Evolutionary conservation across 768 basidiomycete species (phyloP).

Genomic region (Auricularia sp.): DNA sequence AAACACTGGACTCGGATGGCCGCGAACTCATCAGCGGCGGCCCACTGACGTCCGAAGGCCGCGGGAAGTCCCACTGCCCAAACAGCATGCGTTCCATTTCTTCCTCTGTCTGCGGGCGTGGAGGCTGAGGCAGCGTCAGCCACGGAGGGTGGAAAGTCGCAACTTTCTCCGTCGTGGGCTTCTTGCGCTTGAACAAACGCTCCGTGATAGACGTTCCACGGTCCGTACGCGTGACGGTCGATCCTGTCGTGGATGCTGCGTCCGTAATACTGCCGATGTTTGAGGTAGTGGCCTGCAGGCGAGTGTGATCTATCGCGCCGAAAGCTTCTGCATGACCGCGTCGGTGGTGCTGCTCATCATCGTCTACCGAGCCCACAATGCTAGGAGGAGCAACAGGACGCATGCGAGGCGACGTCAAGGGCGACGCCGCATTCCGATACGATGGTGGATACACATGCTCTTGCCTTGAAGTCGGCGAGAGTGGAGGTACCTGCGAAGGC

Average conservation of each 20-base stretch:
- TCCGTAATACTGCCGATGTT: conserved; percentile 11
- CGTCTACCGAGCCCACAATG: background rate
- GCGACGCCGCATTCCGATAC: background rate
- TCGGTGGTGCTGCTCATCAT: conserved; percentile 26
- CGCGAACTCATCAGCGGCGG: background rate
- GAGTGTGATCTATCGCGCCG: conserved; percentile 44
- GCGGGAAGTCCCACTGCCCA: background rate
- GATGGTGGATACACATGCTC: background rate
- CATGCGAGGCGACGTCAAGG: background rate
- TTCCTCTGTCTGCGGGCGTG: conserved; percentile 50
- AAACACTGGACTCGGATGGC: background rate
- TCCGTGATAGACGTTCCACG: background rate
- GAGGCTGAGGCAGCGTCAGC: conserved; percentile 42
- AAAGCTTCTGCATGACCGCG: conserved; percentile 58
- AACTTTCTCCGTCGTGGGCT: background rate
- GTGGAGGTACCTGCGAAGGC: background rate
- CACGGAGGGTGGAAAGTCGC: conserved; percentile 40
- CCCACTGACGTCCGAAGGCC: background rate
- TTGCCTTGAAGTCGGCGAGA: background rate
- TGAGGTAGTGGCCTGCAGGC: conserved; percentile 34
- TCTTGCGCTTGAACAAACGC: conserved; percentile 1
- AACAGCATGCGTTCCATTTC: conserved; percentile 47
- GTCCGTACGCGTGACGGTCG: background rate
- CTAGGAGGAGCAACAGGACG: background rate
- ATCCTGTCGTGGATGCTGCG: conserved; percentile 9